Evolutionary conservation across 2,329 filamentous ascomycete species (phyloP), one percentile per base, ranked within the genome.

Genomic region (Berkeleyomyces rouxiae): DNA sequence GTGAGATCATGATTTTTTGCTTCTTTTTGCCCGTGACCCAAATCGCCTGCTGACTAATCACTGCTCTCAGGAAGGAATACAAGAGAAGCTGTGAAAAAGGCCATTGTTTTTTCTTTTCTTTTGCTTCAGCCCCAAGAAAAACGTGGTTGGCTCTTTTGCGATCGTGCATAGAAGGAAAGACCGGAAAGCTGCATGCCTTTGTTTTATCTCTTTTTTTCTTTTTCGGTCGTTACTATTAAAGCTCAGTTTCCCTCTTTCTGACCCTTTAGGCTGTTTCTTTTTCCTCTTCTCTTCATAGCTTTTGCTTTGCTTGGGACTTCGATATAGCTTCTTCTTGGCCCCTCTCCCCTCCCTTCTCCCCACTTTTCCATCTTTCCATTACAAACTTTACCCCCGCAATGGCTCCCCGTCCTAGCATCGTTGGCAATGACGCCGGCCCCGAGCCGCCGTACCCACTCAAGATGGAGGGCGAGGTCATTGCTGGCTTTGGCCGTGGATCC

Each of bases 401-500:
- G 44, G 36, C 59, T 39, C 16, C 62, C 44, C 63, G 89, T 66
- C 85, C 88, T 57, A 77, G 79, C 60, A 81, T 93, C 67, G 82
- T 89, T 64, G 92, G 92, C 63, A 78, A 85, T 7, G 82, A 88
- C 51, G 73, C 77, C 46, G 90, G 90, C 2, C 92, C 92, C 10
- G 78, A 84, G 68, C 60, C 82, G 4, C 93, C 93, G 0, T 97
- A 85, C 73, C 93, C 93, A 0, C 79, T 96, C 68, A 82, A 80
- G 68, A 85, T 97, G 75, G 85, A 87, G 66, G 93, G 93, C 33
- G 83, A 86, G 62, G 90, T 99, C 33, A 90, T 96, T 69, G 87
- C 88, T 69, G 93, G 93, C 42, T 97, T 97, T 73, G 92, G 93
- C 49, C 83, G 93, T 65, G 93, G 93, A 13, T 95, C 89, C 70